These are phyloP conservation scores for Phaeosphaeria sp. DNA, from an alignment of 2,329 filamentous ascomycete genomes.

Conservation along the genomic window DNA sequence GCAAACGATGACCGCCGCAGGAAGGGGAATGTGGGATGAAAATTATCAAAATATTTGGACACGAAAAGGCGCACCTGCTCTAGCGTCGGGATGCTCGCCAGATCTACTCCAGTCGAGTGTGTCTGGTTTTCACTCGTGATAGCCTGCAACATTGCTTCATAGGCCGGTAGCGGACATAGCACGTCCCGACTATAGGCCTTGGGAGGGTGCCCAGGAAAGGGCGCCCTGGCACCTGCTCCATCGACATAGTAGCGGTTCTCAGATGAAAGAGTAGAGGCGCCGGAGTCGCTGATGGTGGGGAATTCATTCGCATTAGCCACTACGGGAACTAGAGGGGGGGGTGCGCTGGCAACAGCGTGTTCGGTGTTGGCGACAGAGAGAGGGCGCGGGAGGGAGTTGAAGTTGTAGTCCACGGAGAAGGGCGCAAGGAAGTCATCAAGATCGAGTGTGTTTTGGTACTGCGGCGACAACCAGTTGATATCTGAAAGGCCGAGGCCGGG, in stretches of 20 bases:
- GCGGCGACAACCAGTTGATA: slow-evolving; percentile 16
- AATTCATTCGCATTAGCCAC: background rate
- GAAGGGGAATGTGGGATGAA: slow-evolving; percentile 38
- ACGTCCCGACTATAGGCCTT: background rate
- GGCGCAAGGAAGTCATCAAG: slow-evolving; percentile 9
- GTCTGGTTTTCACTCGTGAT: background rate
- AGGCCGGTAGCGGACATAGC: slow-evolving; percentile 3
- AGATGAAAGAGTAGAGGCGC: background rate
- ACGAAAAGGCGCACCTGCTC: slow-evolving; percentile 24
- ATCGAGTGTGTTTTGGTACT: slow-evolving; percentile 11
- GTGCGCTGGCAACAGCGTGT: background rate
- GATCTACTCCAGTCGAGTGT: background rate
- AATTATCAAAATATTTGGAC: slow-evolving; percentile 33
- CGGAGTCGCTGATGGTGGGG: background rate
- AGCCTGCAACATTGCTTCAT: slow-evolving; percentile 8
- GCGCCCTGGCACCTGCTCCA: slow-evolving; percentile 18
- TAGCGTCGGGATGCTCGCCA: slow-evolving; percentile 20
- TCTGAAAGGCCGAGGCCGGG: background rate
- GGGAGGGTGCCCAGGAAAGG: slow-evolving; percentile 2
- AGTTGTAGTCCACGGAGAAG: background rate
- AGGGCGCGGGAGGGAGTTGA: slow-evolving; percentile 3
- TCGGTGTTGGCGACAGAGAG: background rate
- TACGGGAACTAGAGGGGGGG: background rate
- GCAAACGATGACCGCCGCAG: slow-evolving; percentile 28
- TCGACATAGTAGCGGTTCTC: slow-evolving; percentile 19